A percentile compares a stretch with the other conserved stretches of the same genome.
Conservation (phyloP, 1,284 basidiomycete species). For the Microbotryomycetes sp. region DNA sequence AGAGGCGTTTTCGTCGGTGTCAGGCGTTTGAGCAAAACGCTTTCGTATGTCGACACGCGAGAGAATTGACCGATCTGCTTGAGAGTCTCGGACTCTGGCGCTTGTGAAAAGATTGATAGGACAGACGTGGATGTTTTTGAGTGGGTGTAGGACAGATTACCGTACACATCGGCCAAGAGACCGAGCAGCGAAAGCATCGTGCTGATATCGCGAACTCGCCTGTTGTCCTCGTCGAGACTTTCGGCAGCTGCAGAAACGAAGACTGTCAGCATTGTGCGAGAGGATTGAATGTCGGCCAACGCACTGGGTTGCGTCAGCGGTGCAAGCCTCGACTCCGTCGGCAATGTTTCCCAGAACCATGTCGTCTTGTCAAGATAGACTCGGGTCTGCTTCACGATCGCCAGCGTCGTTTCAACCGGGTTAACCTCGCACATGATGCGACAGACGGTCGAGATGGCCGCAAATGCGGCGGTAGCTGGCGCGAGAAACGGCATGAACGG, state of each 20-base stretch:
- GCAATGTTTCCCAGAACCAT: conserved; percentile 58
- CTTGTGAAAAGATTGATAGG: conserved; percentile 64
- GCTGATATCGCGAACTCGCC: conserved; percentile 66
- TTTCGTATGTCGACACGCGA: conserved; percentile 78
- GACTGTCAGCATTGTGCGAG: neutral
- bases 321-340: conserved; percentile 54
- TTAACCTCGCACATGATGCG: conserved; percentile 81
- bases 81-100: conserved; percentile 59
- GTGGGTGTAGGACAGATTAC: conserved; percentile 76
- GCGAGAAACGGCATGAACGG: conserved; percentile 89
- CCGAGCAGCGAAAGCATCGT: conserved; percentile 70
- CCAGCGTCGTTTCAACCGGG: conserved; percentile 64
- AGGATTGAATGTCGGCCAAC: neutral
- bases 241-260: conserved; percentile 43
- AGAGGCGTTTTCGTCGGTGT: conserved; percentile 15
- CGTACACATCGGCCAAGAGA: conserved; percentile 79
- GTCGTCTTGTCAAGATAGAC: conserved; percentile 62
- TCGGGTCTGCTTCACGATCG: conserved; percentile 65
- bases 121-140: conserved; percentile 66
- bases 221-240: conserved; percentile 51
- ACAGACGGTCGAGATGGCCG: conserved; percentile 78
- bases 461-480: conserved; percentile 68
- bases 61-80: conserved; percentile 72
- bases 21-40: conserved; percentile 46
- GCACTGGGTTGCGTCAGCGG: conserved; percentile 49